Base-by-base conservation (phyloP, 352 stramenopile genomes). In the Phytopythium aichiense region DNA sequence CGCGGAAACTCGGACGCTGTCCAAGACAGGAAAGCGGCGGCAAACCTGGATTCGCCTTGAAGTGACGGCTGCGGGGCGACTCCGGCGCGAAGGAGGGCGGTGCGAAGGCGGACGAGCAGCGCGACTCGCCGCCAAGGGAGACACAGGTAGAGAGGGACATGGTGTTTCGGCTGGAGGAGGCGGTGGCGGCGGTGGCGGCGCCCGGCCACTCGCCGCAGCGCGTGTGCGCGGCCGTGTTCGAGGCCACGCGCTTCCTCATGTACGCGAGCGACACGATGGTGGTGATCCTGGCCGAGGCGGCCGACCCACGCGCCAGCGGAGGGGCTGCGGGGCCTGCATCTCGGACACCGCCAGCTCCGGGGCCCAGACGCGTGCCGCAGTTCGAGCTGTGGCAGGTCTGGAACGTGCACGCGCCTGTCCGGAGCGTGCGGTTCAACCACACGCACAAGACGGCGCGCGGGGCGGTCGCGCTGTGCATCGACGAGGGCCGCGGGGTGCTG, bases 371-470 rank as follows among this genome's bases (percentile, higher is more conserved):
- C 42, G 35, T 54, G 40, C 81, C 76, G 23, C 66, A 72, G 57
- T 89, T 91, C 54, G 77, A 83, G 58, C 66, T 91, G 30, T 90
- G 81, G 80, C 84, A 93, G 65, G 75, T 87, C 22, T 91, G 76
- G 76, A 66, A 86, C 45, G 69, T 68, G 20, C 63, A 75, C 23
- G 79, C 82, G 31, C 28, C 54, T 1, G 57, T 92, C 1, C 56
- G 63, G 37, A 88, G 80, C 64, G 72, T 90, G 58, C 65, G 72
- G 35, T 88, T 87, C 61, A 90, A 91, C 56, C 51, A 58, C 1
- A 79, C 66, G 33, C 77, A 76, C 42, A 87, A 77, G 28, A 67
- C 65, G 2, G 81, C 79, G 13, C 71, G 78, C 8, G 84, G 81
- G 0, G 81, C 82, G 0, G 20, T 93, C 23, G 81, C 84, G 38